These are phyloP conservation scores for Cryphonectria parasitica DNA, from an alignment of 2,329 filamentous ascomycete species.

Conservation along the genomic window DNA sequence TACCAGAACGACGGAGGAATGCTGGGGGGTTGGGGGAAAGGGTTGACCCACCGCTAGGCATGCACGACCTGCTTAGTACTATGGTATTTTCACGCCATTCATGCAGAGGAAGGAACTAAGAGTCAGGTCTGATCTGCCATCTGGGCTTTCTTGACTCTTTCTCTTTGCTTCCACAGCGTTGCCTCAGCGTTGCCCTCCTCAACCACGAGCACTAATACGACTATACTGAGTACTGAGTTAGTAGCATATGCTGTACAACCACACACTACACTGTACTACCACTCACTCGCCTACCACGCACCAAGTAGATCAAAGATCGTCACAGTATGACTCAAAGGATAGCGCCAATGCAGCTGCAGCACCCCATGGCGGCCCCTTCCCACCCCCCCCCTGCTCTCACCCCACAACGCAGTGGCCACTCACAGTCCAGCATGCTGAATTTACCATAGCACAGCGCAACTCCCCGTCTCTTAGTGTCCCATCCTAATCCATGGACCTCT, in stretches of 20 bases:
- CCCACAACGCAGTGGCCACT: slow-evolving; percentile 24
- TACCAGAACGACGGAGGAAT: background rate
- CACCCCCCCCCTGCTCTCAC: slow-evolving; percentile 17
- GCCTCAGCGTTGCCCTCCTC: too few species aligned
- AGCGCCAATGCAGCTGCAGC: slow-evolving; percentile 27
- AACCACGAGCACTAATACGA: too few species aligned
- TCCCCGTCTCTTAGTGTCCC: slow-evolving; percentile 18
- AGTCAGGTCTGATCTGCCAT: too few species aligned
- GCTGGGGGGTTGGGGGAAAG: background rate
- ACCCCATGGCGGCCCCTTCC: slow-evolving; percentile 9
- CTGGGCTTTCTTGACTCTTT: too few species aligned
- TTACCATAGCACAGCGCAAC: background rate
- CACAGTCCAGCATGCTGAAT: slow-evolving; percentile 13
- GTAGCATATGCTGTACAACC: too few species aligned
- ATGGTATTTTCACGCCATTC: slow-evolving; percentile 13
- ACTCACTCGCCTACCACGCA: too few species aligned
- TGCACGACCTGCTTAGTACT: slow-evolving; percentile 17
- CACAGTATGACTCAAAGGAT: slow-evolving; percentile 20
- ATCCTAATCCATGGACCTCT: slow-evolving; percentile 13
- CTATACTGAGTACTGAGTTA: too few species aligned
- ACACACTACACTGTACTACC: too few species aligned
- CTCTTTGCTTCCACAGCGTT: too few species aligned
- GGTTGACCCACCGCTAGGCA: slow-evolving; percentile 13
- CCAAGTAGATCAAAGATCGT: background rate
- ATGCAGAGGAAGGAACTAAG: background rate